phyloP scores from a whole-genome alignment of 179 eudicot genomes.

The Nepenthes alata region DNA sequence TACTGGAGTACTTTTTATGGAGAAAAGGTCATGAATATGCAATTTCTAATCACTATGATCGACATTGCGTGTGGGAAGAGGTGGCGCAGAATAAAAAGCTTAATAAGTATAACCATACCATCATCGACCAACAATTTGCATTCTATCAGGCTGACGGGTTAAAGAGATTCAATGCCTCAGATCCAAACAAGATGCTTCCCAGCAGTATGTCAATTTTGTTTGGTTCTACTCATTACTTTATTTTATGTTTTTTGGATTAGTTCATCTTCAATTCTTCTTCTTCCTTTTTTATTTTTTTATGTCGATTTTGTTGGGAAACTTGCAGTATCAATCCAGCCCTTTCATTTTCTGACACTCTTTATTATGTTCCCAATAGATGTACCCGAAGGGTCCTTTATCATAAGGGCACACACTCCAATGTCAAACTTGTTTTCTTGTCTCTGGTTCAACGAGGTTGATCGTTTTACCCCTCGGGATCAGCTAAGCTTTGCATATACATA shows the following conservation, averaged over 20 bases:
- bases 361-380: conserved; percentile 47
- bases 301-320: not conserved
- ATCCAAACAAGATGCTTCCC: conserved; percentile 61
- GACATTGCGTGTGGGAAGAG: conserved; percentile 94
- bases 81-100: conserved; percentile 86
- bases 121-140: conserved; percentile 78
- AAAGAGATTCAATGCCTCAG: conserved; percentile 63
- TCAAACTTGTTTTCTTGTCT: conserved; percentile 86
- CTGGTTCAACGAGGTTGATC: conserved; percentile 88
- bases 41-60: conserved; percentile 90
- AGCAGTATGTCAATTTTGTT: conserved; percentile 50
- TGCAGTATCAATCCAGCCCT: not conserved
- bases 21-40: conserved; percentile 78
- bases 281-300: too few relatives aligned
- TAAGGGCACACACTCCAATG: conserved; percentile 94
- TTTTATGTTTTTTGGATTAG: not conserved
- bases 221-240: not conserved
- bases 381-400: conserved; percentile 86
- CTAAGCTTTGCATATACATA: conserved; percentile 81
- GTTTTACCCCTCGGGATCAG: conserved; percentile 88
- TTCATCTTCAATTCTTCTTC: not conserved
- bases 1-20: conserved; percentile 77
- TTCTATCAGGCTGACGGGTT: conserved; percentile 83
- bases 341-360: not conserved
- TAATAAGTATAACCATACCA: conserved; percentile 75